Evolutionary conservation across 2,329 filamentous ascomycete species (phyloP).

Genomic region (Cercospora citrullina): DNA sequence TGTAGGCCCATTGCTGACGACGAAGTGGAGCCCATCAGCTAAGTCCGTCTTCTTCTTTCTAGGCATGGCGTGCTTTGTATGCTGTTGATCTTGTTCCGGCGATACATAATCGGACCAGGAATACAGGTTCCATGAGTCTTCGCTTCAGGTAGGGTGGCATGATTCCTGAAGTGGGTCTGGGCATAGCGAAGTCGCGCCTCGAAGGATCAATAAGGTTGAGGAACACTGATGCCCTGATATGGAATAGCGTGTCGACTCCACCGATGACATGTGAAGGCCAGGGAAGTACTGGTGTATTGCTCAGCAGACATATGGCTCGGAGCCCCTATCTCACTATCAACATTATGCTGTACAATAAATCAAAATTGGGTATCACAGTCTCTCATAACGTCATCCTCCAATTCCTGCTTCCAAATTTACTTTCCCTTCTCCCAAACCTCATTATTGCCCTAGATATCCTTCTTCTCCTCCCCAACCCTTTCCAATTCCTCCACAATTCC

Average conservation of each 20-base stretch:
- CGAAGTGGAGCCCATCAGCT: not conserved
- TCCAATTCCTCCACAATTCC: constrained; percentile 15
- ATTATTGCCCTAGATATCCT: not conserved
- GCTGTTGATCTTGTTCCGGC: not conserved
- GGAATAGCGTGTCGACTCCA: not conserved
- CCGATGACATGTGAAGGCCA: not conserved
- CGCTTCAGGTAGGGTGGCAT: not conserved
- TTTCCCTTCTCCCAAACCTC: not conserved
- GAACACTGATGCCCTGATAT: not conserved
- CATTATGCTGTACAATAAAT: not conserved
- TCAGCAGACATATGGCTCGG: not conserved
- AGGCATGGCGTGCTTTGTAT: not conserved
- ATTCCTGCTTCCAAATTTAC: not conserved
- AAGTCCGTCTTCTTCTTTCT: not conserved
- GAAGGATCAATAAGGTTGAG: not conserved
- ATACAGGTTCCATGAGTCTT: not conserved
- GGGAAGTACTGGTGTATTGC: not conserved
- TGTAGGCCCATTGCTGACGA: not conserved
- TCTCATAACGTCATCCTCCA: not conserved
- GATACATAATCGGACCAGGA: not conserved
- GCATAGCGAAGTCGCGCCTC: not conserved
- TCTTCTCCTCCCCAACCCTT: constrained; percentile 11
- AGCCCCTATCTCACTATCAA: not conserved
- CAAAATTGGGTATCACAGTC: constrained; percentile 8
- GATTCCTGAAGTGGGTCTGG: not conserved